These are phyloP conservation scores for Globisporangium emineosum DNA, from an alignment of 352 stramenopile species.

Conservation along the genomic window DNA sequence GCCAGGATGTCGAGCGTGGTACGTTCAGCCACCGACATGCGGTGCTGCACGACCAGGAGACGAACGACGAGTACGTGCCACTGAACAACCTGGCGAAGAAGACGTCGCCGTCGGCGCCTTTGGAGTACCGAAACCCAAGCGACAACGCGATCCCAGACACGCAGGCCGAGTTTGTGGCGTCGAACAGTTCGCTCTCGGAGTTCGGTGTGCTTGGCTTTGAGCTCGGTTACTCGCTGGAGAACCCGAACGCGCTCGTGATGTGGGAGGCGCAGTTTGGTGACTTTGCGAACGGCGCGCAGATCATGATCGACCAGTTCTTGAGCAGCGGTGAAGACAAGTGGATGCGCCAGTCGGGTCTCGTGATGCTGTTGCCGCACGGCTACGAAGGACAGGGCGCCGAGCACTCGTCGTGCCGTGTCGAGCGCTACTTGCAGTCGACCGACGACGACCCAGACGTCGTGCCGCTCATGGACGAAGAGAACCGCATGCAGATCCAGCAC, in stretches of 20 bases:
- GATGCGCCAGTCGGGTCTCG: constrained; percentile 88
- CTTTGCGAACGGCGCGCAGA: constrained; percentile 87
- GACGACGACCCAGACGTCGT: constrained; percentile 95
- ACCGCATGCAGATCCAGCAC: constrained; percentile 96
- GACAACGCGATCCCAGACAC: constrained; percentile 50
- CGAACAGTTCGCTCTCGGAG: constrained; percentile 95
- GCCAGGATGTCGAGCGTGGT: constrained; percentile 95
- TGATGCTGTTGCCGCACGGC: constrained; percentile 76
- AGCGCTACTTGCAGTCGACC: constrained; percentile 93
- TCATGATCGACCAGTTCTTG: constrained; percentile 86
- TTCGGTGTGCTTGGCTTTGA: constrained; percentile 90
- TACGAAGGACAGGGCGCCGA: constrained; percentile 86
- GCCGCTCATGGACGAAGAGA: constrained; percentile 89
- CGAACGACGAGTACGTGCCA: constrained; percentile 91
- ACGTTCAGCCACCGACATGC: constrained; percentile 92
- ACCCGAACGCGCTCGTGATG: constrained; percentile 93
- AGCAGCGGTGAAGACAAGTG: constrained; percentile 83
- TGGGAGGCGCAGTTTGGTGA: constrained; percentile 93
- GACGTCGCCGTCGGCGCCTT: constrained; percentile 43
- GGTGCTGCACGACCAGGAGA: constrained; percentile 94
- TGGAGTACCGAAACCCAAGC: constrained; percentile 19
- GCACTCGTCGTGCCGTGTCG: constrained; percentile 91
- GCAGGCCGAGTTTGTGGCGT: constrained; percentile 90
- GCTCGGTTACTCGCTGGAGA: constrained; percentile 92
- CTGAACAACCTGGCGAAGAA: constrained; percentile 89